Evolutionary conservation across 176 grass and related monocot species (phyloP), one percentile per base, ranked within the genome.

Genomic region (Triticum dicoccoides): DNA sequence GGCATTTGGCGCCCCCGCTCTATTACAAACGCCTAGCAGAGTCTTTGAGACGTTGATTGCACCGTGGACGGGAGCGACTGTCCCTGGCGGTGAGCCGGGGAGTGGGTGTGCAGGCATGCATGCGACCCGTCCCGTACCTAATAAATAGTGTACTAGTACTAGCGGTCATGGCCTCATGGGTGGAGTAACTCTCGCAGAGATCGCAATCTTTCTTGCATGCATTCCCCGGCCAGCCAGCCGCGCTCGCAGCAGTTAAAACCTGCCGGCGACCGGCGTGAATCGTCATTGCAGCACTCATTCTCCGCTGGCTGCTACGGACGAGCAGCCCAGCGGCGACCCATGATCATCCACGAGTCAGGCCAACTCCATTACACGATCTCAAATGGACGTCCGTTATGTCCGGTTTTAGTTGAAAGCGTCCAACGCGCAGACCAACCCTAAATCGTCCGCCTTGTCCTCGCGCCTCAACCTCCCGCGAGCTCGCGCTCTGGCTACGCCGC

Each of bases 231-330:
- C 12, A n/a, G 23, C 47, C 47, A 54, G 69, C 33, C 32, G 66
- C 65, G 66, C 70, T 10, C 11, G 47, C 27, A 18, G 42, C 72
- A 75, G 72, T 75, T 84, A 84, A 84, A 76, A 49, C 58, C 2
- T 9, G 61, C 29, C 73, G 77, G 20, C 61, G 25, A 23, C 32
- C 29, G 67, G 37, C 81, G 68, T 21, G 15, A 24, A 76, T 51
- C 12, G 71, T 76, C 70, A 34, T 47, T 76, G 67, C 20, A 3
- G 59, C 71, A 52, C 61, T 85, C 83, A 23, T 76, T 30, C 61
- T 37, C 2, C 11, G 75, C 24, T 25, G 73, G 18, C 45, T 77
- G 27, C 4, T 52, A 77, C 30, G 72, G 72, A 51, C 56, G 56
- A 59, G 20, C 20, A 59, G 56, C 56, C 17, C 8, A 59, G 21